Conservation (phyloP, 768 basidiomycete species). For the Panaeolus papilionaceus region DNA sequence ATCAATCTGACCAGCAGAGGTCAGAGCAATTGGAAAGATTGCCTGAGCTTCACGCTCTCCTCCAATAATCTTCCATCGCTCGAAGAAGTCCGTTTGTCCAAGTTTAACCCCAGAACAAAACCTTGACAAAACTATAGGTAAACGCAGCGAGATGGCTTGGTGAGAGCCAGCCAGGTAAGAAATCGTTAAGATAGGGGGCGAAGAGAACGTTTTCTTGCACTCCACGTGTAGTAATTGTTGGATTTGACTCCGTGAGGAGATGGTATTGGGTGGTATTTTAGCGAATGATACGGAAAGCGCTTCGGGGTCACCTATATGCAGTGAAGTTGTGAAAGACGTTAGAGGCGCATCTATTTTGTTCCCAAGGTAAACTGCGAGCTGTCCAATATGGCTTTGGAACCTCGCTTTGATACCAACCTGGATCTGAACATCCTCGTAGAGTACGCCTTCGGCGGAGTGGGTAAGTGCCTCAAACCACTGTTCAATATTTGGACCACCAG, state of each 20-base stretch:
- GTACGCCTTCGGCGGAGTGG: constrained; percentile 82
- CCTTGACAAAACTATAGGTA: constrained; percentile 89
- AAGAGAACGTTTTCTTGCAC: constrained; percentile 86
- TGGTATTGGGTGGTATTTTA: constrained; percentile 86
- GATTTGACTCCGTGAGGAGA: constrained; percentile 84
- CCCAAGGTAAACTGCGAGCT: constrained; percentile 93
- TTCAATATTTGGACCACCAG: constrained; percentile 75
- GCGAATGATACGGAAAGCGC: constrained; percentile 86
- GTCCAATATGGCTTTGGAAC: constrained; percentile 94
- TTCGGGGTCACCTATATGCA: constrained; percentile 75
- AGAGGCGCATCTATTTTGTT: constrained; percentile 94
- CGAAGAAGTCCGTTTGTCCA: constrained; percentile 88
- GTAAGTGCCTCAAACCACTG: constrained; percentile 90
- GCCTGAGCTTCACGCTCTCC: constrained; percentile 93
- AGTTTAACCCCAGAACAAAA: constrained; percentile 95
- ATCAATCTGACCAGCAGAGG: constrained; percentile 74
- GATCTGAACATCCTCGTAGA: constrained; percentile 95
- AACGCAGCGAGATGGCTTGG: constrained; percentile 80
- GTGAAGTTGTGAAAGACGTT: constrained; percentile 86
- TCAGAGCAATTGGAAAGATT: constrained; percentile 83
- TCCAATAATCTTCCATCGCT: constrained; percentile 97
- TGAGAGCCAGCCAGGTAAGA: constrained; percentile 94
- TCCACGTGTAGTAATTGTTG: constrained; percentile 95
- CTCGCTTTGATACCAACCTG: constrained; percentile 97
- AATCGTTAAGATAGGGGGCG: constrained; percentile 79